phyloP scores from a whole-genome alignment of 2,329 filamentous ascomycete species.

The Ophiostoma pallidulum region DNA sequence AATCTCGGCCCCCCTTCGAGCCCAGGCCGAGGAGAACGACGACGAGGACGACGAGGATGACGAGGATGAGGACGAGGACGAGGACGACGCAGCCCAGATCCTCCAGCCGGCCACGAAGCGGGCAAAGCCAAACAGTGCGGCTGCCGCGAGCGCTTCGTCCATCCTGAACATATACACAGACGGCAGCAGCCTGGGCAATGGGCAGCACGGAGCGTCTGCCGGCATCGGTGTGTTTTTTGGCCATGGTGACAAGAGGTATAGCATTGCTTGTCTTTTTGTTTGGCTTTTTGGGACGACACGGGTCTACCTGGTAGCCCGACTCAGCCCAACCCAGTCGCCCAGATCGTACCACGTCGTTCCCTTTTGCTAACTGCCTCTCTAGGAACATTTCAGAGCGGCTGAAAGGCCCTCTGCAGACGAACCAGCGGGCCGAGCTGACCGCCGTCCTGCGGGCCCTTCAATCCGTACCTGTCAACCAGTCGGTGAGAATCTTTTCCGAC shows the following conservation, averaged over 20 bases:
- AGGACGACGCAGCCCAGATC: constrained; percentile 25
- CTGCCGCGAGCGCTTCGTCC: constrained; percentile 9
- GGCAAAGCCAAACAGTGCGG: constrained; percentile 19
- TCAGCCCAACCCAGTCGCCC: too few species aligned
- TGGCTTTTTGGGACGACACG: background rate
- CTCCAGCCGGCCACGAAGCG: constrained; percentile 27
- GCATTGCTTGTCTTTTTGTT: background rate
- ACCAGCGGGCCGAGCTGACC: constrained; percentile 90
- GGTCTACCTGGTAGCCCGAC: too few species aligned
- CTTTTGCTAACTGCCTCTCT: background rate
- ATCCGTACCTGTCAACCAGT: constrained; percentile 55
- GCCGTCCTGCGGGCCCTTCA: constrained; percentile 79
- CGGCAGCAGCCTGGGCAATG: constrained; percentile 52
- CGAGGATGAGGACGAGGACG: constrained; percentile 22
- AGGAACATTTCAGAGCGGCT: constrained; percentile 66
- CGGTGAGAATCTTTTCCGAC: constrained; percentile 75
- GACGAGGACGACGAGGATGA: constrained; percentile 21
- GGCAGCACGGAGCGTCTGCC: constrained; percentile 42
- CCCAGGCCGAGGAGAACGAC: constrained; percentile 18
- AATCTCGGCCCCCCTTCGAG: too few species aligned
- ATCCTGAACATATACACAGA: constrained; percentile 50
- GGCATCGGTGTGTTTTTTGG: constrained; percentile 59
- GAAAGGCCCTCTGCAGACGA: constrained; percentile 68
- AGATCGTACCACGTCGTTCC: too few species aligned
- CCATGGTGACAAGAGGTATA: constrained; percentile 41